Evolutionary conservation across 2,329 filamentous ascomycete genomes (phyloP).

Genomic region (Helicocarpus griseus): DNA sequence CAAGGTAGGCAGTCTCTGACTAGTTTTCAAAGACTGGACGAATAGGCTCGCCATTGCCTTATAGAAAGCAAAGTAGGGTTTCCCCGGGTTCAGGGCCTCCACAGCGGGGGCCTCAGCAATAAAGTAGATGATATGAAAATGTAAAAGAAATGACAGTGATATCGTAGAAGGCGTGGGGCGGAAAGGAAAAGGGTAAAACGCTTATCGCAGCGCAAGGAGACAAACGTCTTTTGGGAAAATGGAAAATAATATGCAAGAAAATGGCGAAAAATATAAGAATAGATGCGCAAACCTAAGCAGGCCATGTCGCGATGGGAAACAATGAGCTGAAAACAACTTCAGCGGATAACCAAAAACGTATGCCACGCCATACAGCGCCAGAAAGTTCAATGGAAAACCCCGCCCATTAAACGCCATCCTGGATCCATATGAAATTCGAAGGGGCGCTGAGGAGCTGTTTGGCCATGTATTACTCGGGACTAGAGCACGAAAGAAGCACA

Average conservation of each 20-base stretch:
- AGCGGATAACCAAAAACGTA: background rate
- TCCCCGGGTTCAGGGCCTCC: too few species aligned
- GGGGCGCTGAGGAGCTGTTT: background rate
- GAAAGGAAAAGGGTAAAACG: background rate
- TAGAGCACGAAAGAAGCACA: background rate
- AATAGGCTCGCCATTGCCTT: too few species aligned
- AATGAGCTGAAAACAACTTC: background rate
- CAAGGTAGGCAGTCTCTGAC: too few species aligned
- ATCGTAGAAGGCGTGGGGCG: background rate
- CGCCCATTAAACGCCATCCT: background rate
- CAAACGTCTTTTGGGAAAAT: background rate
- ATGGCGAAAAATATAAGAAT: background rate
- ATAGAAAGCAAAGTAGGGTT: too few species aligned
- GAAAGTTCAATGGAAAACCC: background rate
- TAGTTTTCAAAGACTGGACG: too few species aligned
- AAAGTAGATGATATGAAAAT: too few species aligned
- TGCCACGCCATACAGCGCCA: slow-evolving; percentile 2
- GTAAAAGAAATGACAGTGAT: background rate
- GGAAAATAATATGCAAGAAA: background rate
- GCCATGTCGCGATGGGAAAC: background rate
- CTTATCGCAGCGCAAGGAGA: background rate
- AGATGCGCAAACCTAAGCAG: background rate
- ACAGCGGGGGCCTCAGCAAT: too few species aligned
- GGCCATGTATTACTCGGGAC: background rate
- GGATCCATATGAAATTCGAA: background rate